Evolutionary conservation across 2,329 filamentous ascomycete species (phyloP).

Genomic region (Pyrenochaeta sp.): DNA sequence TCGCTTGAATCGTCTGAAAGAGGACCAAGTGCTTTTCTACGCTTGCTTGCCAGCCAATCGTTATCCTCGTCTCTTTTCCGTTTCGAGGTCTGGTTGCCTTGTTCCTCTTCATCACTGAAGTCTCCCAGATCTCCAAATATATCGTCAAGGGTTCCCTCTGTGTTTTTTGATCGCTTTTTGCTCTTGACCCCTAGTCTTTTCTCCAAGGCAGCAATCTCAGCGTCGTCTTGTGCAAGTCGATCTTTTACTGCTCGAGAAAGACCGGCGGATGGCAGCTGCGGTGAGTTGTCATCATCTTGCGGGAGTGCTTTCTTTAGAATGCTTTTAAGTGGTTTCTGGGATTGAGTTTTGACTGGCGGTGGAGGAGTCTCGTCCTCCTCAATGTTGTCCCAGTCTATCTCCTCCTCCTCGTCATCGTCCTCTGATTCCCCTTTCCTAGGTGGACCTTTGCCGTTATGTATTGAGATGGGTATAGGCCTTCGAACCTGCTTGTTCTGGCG

Average conservation of each 20-base stretch:
- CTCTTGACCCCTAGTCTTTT: conserved; percentile 84
- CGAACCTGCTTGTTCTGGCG: conserved; percentile 41
- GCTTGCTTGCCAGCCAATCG: conserved; percentile 66
- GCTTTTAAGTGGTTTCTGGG: conserved; percentile 37
- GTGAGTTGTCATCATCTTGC: conserved; percentile 12
- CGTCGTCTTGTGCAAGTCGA: conserved; percentile 77
- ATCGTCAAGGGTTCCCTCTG: conserved; percentile 84
- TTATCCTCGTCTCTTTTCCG: conserved; percentile 66
- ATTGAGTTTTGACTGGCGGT: conserved; percentile 22
- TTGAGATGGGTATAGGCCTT: conserved; percentile 17
- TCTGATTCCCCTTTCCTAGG: conserved; percentile 17
- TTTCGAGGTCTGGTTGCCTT: conserved; percentile 56
- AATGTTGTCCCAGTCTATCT: conserved; percentile 42
- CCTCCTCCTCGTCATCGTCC: conserved; percentile 34
- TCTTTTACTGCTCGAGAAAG: conserved; percentile 60
- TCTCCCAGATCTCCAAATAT: conserved; percentile 71
- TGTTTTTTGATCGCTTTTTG: conserved; percentile 72
- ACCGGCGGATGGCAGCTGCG: conserved; percentile 31
- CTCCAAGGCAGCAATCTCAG: conserved; percentile 86
- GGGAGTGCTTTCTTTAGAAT: conserved; percentile 33
- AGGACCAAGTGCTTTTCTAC: conserved; percentile 56
- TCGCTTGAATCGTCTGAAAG: conserved; percentile 23
- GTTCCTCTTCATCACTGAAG: conserved; percentile 57
- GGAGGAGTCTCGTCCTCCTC: conserved; percentile 40
- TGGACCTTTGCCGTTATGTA: conserved; percentile 24